Conservation (phyloP, 1,284 basidiomycete genomes). For the Erythrobasidium hasegawianum region DNA sequence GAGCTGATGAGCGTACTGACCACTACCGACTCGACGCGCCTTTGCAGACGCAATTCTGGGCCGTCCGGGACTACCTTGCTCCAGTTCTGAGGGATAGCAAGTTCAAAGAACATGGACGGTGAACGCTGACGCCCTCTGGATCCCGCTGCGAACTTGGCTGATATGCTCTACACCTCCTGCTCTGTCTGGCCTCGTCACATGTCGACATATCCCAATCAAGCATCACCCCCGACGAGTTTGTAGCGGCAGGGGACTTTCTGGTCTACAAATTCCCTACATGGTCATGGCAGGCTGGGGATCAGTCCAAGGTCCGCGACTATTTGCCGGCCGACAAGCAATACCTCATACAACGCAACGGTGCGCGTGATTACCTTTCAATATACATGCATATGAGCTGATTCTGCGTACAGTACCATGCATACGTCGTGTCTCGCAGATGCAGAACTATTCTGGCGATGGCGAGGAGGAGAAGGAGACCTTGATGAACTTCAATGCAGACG, state of each 20-base stretch:
- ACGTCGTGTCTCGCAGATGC: conserved; percentile 80
- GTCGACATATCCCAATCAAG: neutral
- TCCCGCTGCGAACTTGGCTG: conserved; percentile 18
- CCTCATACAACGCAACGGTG: conserved; percentile 77
- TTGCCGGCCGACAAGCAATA: conserved; percentile 94
- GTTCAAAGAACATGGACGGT: conserved; percentile 93
- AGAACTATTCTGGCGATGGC: conserved; percentile 80
- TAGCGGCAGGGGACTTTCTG: conserved; percentile 89
- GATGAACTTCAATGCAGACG: conserved; percentile 54
- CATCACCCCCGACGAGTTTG: conserved; percentile 74
- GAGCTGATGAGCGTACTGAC: neutral
- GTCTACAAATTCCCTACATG: conserved; percentile 68
- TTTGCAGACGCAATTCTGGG: conserved; percentile 63
- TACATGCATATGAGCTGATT: conserved; percentile 5
- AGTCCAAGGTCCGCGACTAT: conserved; percentile 79
- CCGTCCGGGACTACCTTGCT: conserved; percentile 91
- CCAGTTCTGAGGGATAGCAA: conserved; percentile 95
- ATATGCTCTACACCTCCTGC: neutral
- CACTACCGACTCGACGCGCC: too few relatives aligned
- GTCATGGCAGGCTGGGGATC: conserved; percentile 75
- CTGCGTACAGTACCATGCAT: conserved; percentile 70
- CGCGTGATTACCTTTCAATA: conserved; percentile 36
- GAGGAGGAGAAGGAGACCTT: conserved; percentile 91
- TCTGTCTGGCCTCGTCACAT: neutral
- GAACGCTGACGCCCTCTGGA: conserved; percentile 66